phyloP scores from a whole-genome alignment of 139 green algal genomes.

The Tetradesmus obliquus region DNA sequence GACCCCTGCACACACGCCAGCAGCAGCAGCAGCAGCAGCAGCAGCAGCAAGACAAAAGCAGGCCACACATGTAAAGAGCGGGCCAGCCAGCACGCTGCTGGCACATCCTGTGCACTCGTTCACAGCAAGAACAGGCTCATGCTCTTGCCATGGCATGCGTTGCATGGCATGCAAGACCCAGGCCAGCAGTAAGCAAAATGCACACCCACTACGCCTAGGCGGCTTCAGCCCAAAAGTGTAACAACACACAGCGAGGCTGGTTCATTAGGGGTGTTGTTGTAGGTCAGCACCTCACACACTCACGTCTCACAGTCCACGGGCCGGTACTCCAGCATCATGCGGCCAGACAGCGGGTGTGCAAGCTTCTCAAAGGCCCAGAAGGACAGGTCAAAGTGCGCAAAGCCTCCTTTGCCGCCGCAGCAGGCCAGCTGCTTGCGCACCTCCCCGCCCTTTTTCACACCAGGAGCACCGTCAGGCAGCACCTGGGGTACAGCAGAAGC shows the following conservation, averaged over 20 bases:
- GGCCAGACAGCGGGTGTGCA: slow-evolving; percentile 48
- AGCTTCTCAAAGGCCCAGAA: slow-evolving; percentile 64
- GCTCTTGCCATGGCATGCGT: no score
- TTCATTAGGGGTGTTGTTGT: no score
- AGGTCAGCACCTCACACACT: neutral
- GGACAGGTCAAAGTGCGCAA: slow-evolving; percentile 57
- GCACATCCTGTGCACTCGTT: neutral
- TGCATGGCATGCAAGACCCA: no score
- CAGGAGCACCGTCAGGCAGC: slow-evolving; percentile 55
- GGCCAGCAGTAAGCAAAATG: no score
- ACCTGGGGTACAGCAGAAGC: slow-evolving; percentile 44
- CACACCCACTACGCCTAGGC: no score
- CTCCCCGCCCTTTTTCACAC: slow-evolving; percentile 54
- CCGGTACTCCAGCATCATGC: slow-evolving; percentile 34
- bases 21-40: neutral
- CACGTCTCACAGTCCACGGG: slow-evolving; percentile 31
- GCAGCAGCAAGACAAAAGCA: neutral
- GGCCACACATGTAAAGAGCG: no score
- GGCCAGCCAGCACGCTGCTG: no score
- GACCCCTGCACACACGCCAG: neutral
- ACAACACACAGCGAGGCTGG: neutral
- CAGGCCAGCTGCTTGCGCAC: slow-evolving; percentile 59
- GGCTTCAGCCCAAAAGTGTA: no score
- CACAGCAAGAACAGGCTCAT: no score
- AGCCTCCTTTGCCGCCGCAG: slow-evolving; percentile 49